Percentiles rank a stretch among this genome's conserved stretches.
Conservation (phyloP, 441 rosid species). For the Populus hybrid region DNA sequence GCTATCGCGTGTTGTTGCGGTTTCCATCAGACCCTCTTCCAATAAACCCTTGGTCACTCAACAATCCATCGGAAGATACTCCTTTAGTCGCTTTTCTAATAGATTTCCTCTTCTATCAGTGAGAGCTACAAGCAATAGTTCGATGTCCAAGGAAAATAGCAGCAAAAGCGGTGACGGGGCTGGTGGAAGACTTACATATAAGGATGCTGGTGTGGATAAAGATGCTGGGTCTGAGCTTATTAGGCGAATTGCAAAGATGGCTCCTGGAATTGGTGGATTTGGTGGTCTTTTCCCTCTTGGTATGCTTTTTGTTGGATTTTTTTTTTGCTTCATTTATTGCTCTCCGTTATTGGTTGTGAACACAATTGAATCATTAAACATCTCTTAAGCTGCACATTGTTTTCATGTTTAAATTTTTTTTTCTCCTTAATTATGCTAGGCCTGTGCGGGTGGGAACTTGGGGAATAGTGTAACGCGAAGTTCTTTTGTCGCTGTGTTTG, state of each 20-base stretch:
- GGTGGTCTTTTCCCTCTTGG: slow-evolving; percentile 90
- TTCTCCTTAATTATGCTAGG: neutral
- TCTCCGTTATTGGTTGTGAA: neutral
- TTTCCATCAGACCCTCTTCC: neutral
- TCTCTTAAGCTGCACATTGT: neutral
- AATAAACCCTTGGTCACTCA: slow-evolving; percentile 2
- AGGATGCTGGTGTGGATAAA: slow-evolving; percentile 89
- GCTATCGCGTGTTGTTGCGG: slow-evolving; percentile 19
- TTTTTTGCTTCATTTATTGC: neutral
- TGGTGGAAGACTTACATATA: slow-evolving; percentile 51
- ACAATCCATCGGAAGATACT: neutral
- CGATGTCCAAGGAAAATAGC: slow-evolving; percentile 30
- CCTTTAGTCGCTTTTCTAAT: slow-evolving; percentile 11
- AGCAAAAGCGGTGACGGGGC: slow-evolving; percentile 20
- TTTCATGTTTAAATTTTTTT: neutral
- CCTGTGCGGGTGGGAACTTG: neutral
- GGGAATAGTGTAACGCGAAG: neutral
- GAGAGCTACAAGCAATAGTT: slow-evolving; percentile 2
- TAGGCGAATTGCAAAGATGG: slow-evolving; percentile 77
- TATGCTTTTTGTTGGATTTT: slow-evolving; percentile 14
- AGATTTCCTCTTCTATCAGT: slow-evolving; percentile 13
- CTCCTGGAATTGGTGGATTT: slow-evolving; percentile 90
- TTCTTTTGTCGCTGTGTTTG: neutral
- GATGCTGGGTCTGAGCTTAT: slow-evolving; percentile 96
- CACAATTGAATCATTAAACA: neutral